A percentile compares a stretch with the other conserved stretches of the same genome.
Evolutionary conservation across 148 eudicot species (phyloP).

Genomic region (Amaranthus cruentus): DNA sequence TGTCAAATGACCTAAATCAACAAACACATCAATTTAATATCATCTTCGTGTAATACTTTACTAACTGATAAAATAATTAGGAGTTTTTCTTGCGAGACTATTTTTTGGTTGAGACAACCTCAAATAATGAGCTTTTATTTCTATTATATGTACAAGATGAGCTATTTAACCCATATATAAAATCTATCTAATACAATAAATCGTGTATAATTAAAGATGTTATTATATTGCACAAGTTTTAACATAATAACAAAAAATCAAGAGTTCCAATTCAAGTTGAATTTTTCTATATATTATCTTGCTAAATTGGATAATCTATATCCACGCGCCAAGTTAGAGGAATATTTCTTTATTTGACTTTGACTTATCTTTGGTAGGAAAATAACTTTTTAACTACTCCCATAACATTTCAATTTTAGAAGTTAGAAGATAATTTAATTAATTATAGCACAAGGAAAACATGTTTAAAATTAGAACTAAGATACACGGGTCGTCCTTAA

Average conservation of each 20-base stretch:
- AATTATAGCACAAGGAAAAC: background rate
- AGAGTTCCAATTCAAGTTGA: background rate
- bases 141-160: too few species aligned
- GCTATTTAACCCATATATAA: too few species aligned
- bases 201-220: too few species aligned
- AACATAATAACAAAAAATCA: background rate
- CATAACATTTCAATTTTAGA: background rate
- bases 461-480: background rate
- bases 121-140: too few species aligned
- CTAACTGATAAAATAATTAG: too few species aligned
- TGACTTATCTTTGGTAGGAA: background rate
- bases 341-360: background rate
- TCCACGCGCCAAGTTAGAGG: constrained; percentile 1
- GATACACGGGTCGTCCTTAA: too few species aligned
- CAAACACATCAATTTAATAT: constrained; percentile 27
- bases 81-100: too few species aligned
- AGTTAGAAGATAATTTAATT: background rate
- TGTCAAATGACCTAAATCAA: constrained; percentile 81
- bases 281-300: background rate
- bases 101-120: too few species aligned
- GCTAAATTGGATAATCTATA: background rate
- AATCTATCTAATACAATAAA: too few species aligned
- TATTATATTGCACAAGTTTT: background rate
- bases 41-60: too few species aligned
- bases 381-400: background rate